phyloP scores from a whole-genome alignment of 2,329 filamentous ascomycete genomes.

The Alternaria incomplexa region DNA sequence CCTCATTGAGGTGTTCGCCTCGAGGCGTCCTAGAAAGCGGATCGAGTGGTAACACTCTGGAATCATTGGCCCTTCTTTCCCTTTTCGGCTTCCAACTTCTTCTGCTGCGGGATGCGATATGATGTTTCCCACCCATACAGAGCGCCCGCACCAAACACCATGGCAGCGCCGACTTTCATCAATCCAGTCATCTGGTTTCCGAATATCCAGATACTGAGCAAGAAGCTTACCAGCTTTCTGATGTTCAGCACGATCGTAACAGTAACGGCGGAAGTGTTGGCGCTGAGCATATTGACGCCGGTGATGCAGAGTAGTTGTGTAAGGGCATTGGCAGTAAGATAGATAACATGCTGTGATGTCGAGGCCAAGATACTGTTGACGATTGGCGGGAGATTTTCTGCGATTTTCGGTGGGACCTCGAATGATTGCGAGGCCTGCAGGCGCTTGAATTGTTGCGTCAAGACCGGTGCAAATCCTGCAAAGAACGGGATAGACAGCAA shows the following conservation, averaged over 20 bases:
- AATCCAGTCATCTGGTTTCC: conserved; percentile 79
- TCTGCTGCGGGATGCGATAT: conserved; percentile 52
- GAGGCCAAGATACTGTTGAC: conserved; percentile 39
- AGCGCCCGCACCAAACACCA: conserved; percentile 91
- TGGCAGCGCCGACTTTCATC: conserved; percentile 78
- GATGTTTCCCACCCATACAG: conserved; percentile 81
- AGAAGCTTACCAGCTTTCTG: conserved; percentile 86
- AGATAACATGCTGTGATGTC: conserved; percentile 72
- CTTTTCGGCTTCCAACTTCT: conserved; percentile 33
- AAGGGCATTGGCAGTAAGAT: conserved; percentile 76
- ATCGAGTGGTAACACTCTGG: neutral
- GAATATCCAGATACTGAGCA: conserved; percentile 93
- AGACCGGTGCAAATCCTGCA: conserved; percentile 70
- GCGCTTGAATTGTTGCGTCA: conserved; percentile 67
- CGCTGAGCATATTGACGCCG: conserved; percentile 91
- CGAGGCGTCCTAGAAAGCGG: neutral
- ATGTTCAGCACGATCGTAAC: conserved; percentile 97
- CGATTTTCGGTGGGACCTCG: conserved; percentile 42
- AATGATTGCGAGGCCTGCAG: conserved; percentile 70
- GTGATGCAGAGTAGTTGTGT: conserved; percentile 96
- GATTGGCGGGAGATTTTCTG: conserved; percentile 34
- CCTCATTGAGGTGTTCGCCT: neutral
- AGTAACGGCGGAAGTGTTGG: conserved; percentile 86
- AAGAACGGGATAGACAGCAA: conserved; percentile 78
- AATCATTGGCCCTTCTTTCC: conserved; percentile 36